Evolutionary conservation across 1,284 basidiomycete species (phyloP).

Genomic region (Cutaneotrichosporon sp.): DNA sequence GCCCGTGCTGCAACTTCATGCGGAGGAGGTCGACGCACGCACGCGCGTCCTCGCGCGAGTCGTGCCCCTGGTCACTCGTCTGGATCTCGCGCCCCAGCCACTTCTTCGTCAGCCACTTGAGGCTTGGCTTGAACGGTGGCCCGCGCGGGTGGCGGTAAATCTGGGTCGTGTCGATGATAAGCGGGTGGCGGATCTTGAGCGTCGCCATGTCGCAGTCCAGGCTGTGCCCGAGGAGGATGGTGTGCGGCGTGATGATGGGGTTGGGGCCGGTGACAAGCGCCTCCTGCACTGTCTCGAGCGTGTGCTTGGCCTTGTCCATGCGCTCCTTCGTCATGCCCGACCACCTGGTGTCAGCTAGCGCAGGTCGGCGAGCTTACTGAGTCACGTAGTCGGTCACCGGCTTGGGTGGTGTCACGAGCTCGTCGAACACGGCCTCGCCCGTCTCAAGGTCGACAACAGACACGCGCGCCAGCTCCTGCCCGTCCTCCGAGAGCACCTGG

Average conservation of each 20-base stretch:
- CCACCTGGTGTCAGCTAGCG: constrained; percentile 63
- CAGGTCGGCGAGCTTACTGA: constrained; percentile 57
- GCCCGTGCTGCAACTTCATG: constrained; percentile 74
- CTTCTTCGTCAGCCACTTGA: constrained; percentile 88
- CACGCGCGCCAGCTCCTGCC: constrained; percentile 80
- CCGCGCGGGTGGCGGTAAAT: constrained; percentile 87
- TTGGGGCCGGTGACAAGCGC: constrained; percentile 63
- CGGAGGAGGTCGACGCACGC: constrained; percentile 79
- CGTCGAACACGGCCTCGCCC: constrained; percentile 74
- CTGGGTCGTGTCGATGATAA: constrained; percentile 85
- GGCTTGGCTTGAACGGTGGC: constrained; percentile 82
- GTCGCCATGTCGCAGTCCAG: constrained; percentile 86
- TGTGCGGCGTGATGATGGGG: constrained; percentile 61
- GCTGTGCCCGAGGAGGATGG: constrained; percentile 89
- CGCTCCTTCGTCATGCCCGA: constrained; percentile 82
- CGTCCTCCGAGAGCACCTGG: constrained; percentile 80
- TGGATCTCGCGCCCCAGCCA: constrained; percentile 88
- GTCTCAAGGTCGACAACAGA: constrained; percentile 76
- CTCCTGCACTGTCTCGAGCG: constrained; percentile 71
- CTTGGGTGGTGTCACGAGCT: constrained; percentile 78
- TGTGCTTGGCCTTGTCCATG: constrained; percentile 68
- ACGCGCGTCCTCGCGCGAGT: constrained; percentile 86
- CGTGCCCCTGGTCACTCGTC: constrained; percentile 71
- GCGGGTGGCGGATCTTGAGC: constrained; percentile 76
- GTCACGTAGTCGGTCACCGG: constrained; percentile 86